Evolutionary conservation across 208 protist species (phyloP).

Genomic region (Tetramitus jugosus): DNA sequence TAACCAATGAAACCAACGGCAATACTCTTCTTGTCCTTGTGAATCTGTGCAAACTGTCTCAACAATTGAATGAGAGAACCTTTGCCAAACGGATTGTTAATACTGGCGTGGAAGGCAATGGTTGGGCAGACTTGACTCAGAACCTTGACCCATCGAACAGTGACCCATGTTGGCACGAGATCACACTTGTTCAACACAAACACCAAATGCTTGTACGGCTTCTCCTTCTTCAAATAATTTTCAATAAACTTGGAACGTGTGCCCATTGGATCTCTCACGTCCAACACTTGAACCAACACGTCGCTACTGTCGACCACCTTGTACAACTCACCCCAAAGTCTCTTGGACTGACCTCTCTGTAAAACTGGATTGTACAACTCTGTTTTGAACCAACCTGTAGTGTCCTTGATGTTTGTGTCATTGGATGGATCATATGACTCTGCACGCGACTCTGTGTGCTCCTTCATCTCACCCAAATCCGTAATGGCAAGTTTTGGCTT

Average conservation of each 20-base stretch:
- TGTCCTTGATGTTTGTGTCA: constrained; percentile 39
- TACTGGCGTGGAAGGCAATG: constrained; percentile 97
- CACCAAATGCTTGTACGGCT: constrained; percentile 96
- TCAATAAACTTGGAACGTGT: constrained; percentile 88
- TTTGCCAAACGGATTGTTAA: constrained; percentile 98
- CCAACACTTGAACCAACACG: constrained; percentile 95
- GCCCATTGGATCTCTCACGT: constrained; percentile 96
- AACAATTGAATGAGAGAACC: constrained; percentile 96
- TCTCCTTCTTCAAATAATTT: constrained; percentile 82
- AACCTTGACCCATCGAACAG: constrained; percentile 87
- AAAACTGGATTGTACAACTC: constrained; percentile 69
- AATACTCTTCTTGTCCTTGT: constrained; percentile 80
- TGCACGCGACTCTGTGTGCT: constrained; percentile 11
- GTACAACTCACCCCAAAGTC: constrained; percentile 99
- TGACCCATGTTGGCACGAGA: constrained; percentile 97
- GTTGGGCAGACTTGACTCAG: constrained; percentile 97
- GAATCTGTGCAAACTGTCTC: constrained; percentile 85
- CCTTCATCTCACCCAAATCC: constrained; percentile 7
- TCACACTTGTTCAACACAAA: constrained; percentile 99
- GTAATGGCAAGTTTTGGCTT: constrained; percentile 46
- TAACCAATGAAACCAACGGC: constrained; percentile 95
- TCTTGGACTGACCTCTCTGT: constrained; percentile 93
- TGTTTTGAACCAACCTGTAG: constrained; percentile 31
- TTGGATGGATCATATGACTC: neutral
- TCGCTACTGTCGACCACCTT: constrained; percentile 99